phyloP scores from a whole-genome alignment of 345 rosid genomes.

The Populus nigra region DNA sequence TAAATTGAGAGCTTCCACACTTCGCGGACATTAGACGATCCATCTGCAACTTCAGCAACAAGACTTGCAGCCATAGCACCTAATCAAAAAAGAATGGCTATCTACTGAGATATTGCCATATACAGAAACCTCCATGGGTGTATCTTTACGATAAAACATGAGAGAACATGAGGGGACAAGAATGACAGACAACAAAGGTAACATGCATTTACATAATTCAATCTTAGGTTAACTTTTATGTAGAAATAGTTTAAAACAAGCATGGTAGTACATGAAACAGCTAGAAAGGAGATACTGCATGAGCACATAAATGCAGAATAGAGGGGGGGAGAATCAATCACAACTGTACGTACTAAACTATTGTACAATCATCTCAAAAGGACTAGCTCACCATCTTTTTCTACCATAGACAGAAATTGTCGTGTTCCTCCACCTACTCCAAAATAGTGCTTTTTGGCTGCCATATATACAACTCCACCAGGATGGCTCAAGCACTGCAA shows the following conservation, averaged over 20 bases:
- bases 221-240: background rate
- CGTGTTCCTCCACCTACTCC: constrained; percentile 97
- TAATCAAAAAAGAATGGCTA: constrained; percentile 12
- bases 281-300: background rate
- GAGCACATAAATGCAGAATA: background rate
- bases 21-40: constrained; percentile 87
- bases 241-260: background rate
- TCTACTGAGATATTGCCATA: background rate
- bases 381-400: constrained; percentile 63
- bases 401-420: constrained; percentile 71
- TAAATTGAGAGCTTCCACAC: constrained; percentile 69
- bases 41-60: constrained; percentile 79
- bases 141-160: background rate
- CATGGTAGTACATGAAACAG: background rate
- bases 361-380: background rate
- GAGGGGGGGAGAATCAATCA: background rate
- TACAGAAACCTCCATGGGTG: background rate
- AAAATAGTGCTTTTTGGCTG: constrained; percentile 90
- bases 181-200: background rate
- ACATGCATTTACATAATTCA: background rate
- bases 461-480: constrained; percentile 70
- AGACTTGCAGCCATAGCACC: constrained; percentile 60
- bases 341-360: background rate
- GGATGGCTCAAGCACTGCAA: constrained; percentile 57
- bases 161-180: background rate